phyloP scores from a whole-genome alignment of 2,329 filamentous ascomycete genomes.

The Talaromyces atroroseus region DNA sequence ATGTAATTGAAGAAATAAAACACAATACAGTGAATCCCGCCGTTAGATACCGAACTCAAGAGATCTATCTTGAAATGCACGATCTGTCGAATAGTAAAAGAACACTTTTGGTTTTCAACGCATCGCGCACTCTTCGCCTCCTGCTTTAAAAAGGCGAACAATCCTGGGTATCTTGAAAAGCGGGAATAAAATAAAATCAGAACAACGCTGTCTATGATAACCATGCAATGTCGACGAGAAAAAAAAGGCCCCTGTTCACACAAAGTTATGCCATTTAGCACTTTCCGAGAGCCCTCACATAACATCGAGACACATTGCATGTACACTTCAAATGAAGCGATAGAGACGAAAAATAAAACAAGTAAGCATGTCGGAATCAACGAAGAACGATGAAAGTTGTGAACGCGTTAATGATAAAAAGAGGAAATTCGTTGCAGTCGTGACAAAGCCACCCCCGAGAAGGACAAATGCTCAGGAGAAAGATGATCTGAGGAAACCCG shows the following conservation, averaged over 20 bases:
- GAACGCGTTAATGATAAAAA: conserved; percentile 19
- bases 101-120: conserved; percentile 25
- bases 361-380: conserved; percentile 19
- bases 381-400: conserved; percentile 18
- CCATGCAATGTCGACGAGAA: conserved; percentile 38
- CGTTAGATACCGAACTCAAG: conserved; percentile 37
- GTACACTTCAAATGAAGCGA: conserved; percentile 32
- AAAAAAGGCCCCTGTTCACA: conserved; percentile 23
- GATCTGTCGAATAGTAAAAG: conserved; percentile 32
- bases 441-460: conserved; percentile 40
- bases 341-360: conserved; percentile 22
- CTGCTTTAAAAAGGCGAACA: conserved; percentile 35
- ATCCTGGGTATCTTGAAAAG: conserved; percentile 44
- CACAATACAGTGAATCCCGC: conserved; percentile 22
- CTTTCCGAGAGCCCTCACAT: conserved; percentile 20
- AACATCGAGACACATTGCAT: conserved; percentile 35
- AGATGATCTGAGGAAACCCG: conserved; percentile 37
- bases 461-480: conserved; percentile 24
- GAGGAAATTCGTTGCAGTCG: conserved; percentile 39
- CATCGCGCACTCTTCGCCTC: conserved; percentile 35
- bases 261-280: conserved; percentile 21
- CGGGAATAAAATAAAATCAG: conserved; percentile 35
- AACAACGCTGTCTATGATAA: conserved; percentile 51
- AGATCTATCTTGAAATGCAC: conserved; percentile 38
- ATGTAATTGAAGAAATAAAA: conserved; percentile 14